Conservation (phyloP, 1,284 basidiomycete genomes). For the Irpex lacteus region DNA sequence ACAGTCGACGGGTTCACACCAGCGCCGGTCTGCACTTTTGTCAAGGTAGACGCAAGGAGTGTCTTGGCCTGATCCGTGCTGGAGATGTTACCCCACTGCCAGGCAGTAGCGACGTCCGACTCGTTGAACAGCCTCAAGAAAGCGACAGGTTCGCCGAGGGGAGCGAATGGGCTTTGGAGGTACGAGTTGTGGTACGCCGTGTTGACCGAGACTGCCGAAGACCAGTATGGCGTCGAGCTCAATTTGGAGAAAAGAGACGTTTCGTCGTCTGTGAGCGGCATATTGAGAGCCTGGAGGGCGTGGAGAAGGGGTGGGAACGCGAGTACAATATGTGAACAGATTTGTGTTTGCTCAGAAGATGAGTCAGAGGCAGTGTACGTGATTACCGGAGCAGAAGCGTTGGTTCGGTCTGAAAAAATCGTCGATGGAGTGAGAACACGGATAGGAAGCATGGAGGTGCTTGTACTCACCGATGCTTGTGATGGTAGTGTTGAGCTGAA, state of each 20-base stretch:
- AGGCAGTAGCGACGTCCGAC: constrained; percentile 1
- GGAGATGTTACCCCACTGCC: not conserved
- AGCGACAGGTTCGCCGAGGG: not conserved
- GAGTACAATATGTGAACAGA: not conserved
- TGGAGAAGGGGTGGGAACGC: constrained; percentile 1
- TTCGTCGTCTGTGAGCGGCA: not conserved
- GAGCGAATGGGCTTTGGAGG: not conserved
- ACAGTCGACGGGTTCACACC: not conserved
- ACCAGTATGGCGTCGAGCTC: not conserved
- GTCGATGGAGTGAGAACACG: not conserved
- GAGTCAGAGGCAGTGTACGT: not conserved
- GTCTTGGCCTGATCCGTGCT: not conserved
- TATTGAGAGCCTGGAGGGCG: not conserved
- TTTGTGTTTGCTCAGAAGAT: not conserved
- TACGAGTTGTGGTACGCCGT: not conserved
- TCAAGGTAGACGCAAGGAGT: not conserved
- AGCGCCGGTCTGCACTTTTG: not conserved
- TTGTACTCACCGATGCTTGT: not conserved
- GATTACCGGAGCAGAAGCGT: not conserved
- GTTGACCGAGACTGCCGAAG: not conserved
- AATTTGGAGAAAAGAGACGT: not conserved
- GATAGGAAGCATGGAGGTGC: no score
- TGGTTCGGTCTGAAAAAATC: not conserved
- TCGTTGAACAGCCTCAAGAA: not conserved
- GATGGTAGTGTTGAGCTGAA: not conserved